These are phyloP conservation scores for Fusarium tupiense DNA, from an alignment of 2,329 filamentous ascomycete species.

Conservation along the genomic window DNA sequence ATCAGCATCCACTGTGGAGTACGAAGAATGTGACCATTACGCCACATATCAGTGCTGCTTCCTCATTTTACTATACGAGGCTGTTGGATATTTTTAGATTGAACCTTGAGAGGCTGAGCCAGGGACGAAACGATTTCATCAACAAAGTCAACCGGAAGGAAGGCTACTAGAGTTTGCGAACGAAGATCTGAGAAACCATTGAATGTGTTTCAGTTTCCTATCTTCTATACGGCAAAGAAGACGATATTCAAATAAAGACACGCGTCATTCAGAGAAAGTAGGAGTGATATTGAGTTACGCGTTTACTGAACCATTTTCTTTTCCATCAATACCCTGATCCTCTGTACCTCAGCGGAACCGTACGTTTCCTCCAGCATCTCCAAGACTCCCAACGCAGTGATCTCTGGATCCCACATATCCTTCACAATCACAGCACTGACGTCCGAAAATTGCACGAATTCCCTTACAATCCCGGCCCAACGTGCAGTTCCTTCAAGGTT, in stretches of 20 bases:
- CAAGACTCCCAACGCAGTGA: background rate
- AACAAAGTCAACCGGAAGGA: slow-evolving; percentile 53
- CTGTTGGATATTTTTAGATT: slow-evolving; percentile 54
- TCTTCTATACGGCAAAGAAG: background rate
- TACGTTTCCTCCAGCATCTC: slow-evolving; percentile 6
- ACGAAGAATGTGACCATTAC: slow-evolving; percentile 74
- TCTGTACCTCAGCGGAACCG: background rate
- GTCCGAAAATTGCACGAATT: background rate
- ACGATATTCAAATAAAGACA: background rate
- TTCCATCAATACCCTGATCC: background rate
- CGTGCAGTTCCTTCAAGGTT: slow-evolving; percentile 1
- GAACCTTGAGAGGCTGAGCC: slow-evolving; percentile 52
- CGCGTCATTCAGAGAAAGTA: background rate
- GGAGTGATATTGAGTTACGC: background rate
- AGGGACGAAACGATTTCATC: slow-evolving; percentile 50
- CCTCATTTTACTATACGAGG: slow-evolving; percentile 52
- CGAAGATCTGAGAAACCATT: background rate
- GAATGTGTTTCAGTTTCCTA: background rate
- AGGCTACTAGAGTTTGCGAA: slow-evolving; percentile 40
- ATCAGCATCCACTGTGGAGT: slow-evolving; percentile 74
- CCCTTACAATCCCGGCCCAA: background rate
- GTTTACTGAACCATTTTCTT: background rate
- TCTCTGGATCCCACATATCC: slow-evolving; percentile 12
- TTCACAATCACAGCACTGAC: background rate
- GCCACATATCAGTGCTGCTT: slow-evolving; percentile 59